Base-by-base conservation (phyloP, 2,329 filamentous ascomycete species). In the Colletotrichum australisinense region DNA sequence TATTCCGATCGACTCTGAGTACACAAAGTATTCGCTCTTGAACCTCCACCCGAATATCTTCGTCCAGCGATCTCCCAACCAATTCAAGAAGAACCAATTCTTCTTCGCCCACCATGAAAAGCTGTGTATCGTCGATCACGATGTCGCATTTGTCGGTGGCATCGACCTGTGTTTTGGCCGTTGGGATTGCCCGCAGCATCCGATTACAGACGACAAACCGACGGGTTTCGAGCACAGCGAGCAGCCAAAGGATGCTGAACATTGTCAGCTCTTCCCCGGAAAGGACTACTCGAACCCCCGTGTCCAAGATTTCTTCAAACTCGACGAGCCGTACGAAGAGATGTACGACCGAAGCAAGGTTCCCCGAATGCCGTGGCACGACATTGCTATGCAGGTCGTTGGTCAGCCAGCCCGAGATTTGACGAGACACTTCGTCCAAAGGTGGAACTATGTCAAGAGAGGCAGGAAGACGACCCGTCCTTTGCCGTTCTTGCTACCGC, bases 71-170 rank as follows among this genome's bases (percentile, higher is more conserved):
- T 98, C 97, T 3, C 97, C 97, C 0, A 98, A 99, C 78, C 97
- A 99, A 83, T 95, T 98, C 84, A 94, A 97, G 79, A 97, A 99
- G 84, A 98, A 98, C 79, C 97, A 98, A 58, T 99, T 99, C 86
- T 99, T 99, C 87, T 99, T 97, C 88, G 97, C 97, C 1, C 97
- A 99, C 80, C 97, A 99, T 83, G 97, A 99, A 82, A 99, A 99
- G 84, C 90, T 99, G n/a, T 96, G 95, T 79, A 92, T 99, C 53
- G 94, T 99, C 22, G 97, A 99, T 80, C 97, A 98, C 79, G 97
- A 96, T 67, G 92, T 98, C 63, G 97, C 96, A 12, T 98, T 99
- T 81, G 92, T 98, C 62, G 97, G 97, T 73, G 97, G 97, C 46
- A 94, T 99, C 75, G 97, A 99, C 85, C 87, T 99, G 26, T 99